Evolutionary conservation across 2,329 filamentous ascomycete genomes (phyloP).

Genomic region (Magnaporthiopsis incrustans): DNA sequence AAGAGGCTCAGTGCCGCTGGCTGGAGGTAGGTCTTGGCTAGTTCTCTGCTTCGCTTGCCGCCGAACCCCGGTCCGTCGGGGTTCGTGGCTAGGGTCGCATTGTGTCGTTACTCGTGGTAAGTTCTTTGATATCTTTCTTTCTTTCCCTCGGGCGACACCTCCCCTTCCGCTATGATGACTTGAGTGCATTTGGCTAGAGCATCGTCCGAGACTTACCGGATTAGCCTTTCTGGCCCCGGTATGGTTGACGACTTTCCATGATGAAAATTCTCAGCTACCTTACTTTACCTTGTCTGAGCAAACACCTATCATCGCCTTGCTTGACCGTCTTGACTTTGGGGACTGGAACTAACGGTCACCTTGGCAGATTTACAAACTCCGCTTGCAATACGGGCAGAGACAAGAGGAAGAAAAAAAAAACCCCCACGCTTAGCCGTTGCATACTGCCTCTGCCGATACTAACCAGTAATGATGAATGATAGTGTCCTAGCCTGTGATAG

Average conservation of each 20-base stretch:
- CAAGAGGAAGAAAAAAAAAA: too few species aligned
- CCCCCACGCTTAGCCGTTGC: neutral
- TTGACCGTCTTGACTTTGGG: neutral
- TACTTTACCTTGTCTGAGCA: constrained; percentile 65
- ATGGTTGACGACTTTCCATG: constrained; percentile 67
- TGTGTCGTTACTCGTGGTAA: constrained; percentile 13
- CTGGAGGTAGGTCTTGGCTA: constrained; percentile 69
- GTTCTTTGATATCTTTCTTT: constrained; percentile 16
- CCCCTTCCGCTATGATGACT: constrained; percentile 72
- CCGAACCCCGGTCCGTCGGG: neutral
- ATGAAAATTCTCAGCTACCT: constrained; percentile 99
- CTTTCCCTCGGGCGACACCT: neutral
- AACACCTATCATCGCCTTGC: constrained; percentile 30
- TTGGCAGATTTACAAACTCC: neutral
- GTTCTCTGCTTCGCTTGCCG: neutral
- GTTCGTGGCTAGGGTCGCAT: neutral
- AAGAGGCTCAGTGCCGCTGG: constrained; percentile 79
- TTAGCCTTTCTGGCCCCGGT: constrained; percentile 68
- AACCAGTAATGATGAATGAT: constrained; percentile 22
- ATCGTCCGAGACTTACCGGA: constrained; percentile 58
- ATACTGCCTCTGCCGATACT: constrained; percentile 8
- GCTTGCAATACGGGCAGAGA: neutral
- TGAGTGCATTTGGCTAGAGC: constrained; percentile 99
- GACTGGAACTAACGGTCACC: neutral
- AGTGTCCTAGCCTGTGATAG: constrained; percentile 94